Base-by-base conservation (phyloP, 257 asterid genomes). In the Avicennia marina region DNA sequence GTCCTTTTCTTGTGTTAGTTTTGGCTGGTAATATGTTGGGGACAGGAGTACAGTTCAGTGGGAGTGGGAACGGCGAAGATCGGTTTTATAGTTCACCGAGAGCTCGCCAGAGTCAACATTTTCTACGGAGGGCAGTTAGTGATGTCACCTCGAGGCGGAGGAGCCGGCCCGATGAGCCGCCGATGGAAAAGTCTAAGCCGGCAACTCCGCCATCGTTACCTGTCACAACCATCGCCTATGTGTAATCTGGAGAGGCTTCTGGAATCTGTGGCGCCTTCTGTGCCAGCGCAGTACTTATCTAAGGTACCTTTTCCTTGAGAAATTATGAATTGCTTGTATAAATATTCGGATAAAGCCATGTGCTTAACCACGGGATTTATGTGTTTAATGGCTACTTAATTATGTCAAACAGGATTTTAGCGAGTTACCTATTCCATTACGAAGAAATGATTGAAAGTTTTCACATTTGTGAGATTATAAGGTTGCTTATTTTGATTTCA, bases 21-120 rank as follows among this genome's bases (percentile, higher is more conserved):
- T 60, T 16, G 55, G 11, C n/a, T 32, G 9, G 56, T 50, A 53
- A 65, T 56, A 88, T 91, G 98, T 80, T 81, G 85, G 98, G 96
- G 56, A 67, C 94, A 49, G 95, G 98, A 56, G 60, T 88, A 81
- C 95, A 84, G 80, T 81, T 85, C 71, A 79, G 78, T 75, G 65
- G 86, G 81, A 88, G 85, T 78, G 76, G 80, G 67, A 81, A 87
- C 42, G 89, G 87, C 25, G 98, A 88, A 17, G 95, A 81, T 81
- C 81, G 94, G 69, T 83, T 85, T 80, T 85, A 79, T 72, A 76
- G 93, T 75, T 85, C 81, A 20, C 81, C 93, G 3, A 85, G 78
- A 75, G 81, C 90, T 62, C 86, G 85, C 45, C 71, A 75, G 81
- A 83, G 75, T 65, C 82, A 70, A 43, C 94, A 81, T 69, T 65